Evolutionary conservation across 257 asterid genomes (phyloP).

Genomic region (Solanum sitiens): DNA sequence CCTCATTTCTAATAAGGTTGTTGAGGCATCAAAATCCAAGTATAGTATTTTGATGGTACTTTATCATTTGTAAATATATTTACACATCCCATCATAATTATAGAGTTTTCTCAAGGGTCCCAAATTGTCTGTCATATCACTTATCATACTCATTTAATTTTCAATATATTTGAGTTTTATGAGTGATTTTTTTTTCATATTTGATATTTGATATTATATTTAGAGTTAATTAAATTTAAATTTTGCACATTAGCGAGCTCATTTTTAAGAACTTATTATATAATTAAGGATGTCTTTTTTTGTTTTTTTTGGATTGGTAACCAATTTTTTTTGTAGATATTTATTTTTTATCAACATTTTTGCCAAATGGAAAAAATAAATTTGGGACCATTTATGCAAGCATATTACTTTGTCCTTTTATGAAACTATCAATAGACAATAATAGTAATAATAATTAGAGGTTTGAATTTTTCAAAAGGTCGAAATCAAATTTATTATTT

Average conservation of each 20-base stretch:
- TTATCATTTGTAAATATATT: background rate
- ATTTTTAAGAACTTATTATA: background rate
- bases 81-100: slow-evolving; percentile 26
- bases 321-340: background rate
- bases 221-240: too few relatives aligned
- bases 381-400: background rate
- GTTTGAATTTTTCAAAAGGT: background rate
- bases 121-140: slow-evolving; percentile 15
- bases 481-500: background rate
- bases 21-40: slow-evolving; percentile 15
- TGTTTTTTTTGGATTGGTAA: background rate
- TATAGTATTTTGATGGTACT: background rate
- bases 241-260: too few relatives aligned
- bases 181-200: background rate
- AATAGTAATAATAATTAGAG: background rate
- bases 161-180: background rate
- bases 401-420: background rate
- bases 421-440: background rate
- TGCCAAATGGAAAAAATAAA: background rate
- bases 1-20: slow-evolving; percentile 2
- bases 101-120: slow-evolving; percentile 8
- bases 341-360: background rate
- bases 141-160: slow-evolving; percentile 13
- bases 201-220: too few relatives aligned
- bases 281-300: background rate